Evolutionary conservation across 2,329 filamentous ascomycete species (phyloP), one percentile per base, ranked within the genome.

Genomic region (Stachybotrys elegans): DNA sequence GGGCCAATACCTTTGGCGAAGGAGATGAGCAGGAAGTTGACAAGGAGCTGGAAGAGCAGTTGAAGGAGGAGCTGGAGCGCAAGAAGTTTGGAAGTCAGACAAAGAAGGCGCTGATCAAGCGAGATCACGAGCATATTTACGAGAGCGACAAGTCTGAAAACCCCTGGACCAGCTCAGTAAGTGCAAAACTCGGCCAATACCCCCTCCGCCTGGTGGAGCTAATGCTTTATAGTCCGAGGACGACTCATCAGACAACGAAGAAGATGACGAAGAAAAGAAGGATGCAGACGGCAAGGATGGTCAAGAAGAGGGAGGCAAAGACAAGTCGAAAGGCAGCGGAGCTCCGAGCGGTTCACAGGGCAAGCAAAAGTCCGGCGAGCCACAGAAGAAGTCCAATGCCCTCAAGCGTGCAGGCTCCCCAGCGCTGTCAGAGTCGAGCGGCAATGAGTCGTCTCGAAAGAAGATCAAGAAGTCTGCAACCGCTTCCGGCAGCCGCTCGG

Each of bases 351-450:
- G 66, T 12, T 76, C 76, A 4, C 62, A 72, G 22, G 69, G 68
- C 41, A 79, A 76, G 57, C 70, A 68, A 43, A 68, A 69, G 44
- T 56, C 64, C 11, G 61, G 63, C 20, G 52, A 61, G 13, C 20
- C 43, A 6, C 41, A 46, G 1, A 80, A 78, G 62, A 80, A 79
- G 59, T 64, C 66, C 55, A 83, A 81, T 57, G 75, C 73, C 23
- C 77, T 92, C 42, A 96, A 96, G 69, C 83, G 92, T 22, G 78
- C 88, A 23, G 89, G 90, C 16, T 95, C 90, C 14, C 89, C 91
- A 4, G 86, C 91, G 51, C 75, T 87, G 23, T 96, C 90, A 2
- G 92, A 97, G 61, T 89, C 89, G 9, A 95, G 89, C 61, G 92
- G 89, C 43, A 94, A 91, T 54, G 92, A 97, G 62, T 92, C 88